Evolutionary conservation across 768 basidiomycete species (phyloP).

Genomic region (Pisolithus tinctorius): DNA sequence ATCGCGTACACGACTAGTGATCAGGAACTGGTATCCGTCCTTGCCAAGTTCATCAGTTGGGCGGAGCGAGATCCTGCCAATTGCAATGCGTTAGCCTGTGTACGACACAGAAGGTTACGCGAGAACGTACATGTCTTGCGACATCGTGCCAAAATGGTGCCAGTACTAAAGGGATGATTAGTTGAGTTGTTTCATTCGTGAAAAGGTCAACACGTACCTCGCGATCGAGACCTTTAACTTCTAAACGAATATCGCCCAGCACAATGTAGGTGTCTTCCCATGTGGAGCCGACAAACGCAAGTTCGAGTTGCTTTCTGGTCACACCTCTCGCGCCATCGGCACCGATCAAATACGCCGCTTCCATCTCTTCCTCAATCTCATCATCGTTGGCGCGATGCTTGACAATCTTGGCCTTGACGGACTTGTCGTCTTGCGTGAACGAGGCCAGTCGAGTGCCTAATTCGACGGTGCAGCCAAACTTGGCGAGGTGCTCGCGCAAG

Average conservation of each 20-base stretch:
- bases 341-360: constrained; percentile 32
- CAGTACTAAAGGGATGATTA: constrained; percentile 10
- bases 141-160: constrained; percentile 15
- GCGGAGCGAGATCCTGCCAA: constrained; percentile 7
- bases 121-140: not conserved
- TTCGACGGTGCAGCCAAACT: too few relatives aligned
- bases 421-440: not conserved
- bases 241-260: constrained; percentile 32
- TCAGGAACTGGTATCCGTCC: constrained; percentile 15
- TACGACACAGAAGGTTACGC: not conserved
- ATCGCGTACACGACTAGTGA: constrained; percentile 5
- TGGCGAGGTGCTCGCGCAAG: too few relatives aligned
- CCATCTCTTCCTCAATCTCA: constrained; percentile 26
- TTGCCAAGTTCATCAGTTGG: constrained; percentile 12
- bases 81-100: constrained; percentile 1
- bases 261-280: constrained; percentile 19
- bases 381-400: constrained; percentile 33
- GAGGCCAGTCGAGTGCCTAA: too few relatives aligned
- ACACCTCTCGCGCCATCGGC: constrained; percentile 33
- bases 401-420: constrained; percentile 10
- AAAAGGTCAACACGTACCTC: constrained; percentile 9
- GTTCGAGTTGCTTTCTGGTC: constrained; percentile 33
- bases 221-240: constrained; percentile 21
- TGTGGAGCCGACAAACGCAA: constrained; percentile 38
- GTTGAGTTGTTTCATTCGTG: not conserved